Conservation (phyloP, 495 filamentous ascomycete species). For the Astrocystis sublimbata region DNA sequence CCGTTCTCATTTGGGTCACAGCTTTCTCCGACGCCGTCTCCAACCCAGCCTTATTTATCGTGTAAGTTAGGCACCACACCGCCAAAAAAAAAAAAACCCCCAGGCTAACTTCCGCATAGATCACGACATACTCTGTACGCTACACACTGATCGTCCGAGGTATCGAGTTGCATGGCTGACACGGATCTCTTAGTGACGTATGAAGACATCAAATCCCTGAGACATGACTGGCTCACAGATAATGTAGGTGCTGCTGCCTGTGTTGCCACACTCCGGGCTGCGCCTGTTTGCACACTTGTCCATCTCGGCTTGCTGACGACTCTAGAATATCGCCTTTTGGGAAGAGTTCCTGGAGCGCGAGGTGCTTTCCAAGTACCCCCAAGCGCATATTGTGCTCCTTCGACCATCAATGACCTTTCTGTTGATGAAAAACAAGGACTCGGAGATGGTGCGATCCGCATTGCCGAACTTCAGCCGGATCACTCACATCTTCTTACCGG, state of each 20-base stretch:
- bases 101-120: slow-evolving; percentile 28
- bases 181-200: slow-evolving; percentile 38
- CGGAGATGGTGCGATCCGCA: slow-evolving; percentile 69
- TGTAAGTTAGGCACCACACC: slow-evolving; percentile 32
- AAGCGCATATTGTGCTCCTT: slow-evolving; percentile 85
- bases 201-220: slow-evolving; percentile 84
- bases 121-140: slow-evolving; percentile 48
- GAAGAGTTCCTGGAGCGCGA: slow-evolving; percentile 96
- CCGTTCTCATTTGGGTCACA: slow-evolving; percentile 28
- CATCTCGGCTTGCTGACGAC: too few relatives aligned
- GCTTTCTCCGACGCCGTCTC: slow-evolving; percentile 35
- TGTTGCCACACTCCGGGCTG: slow-evolving; percentile 12
- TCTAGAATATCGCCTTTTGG: slow-evolving; percentile 90
- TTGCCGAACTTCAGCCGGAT: slow-evolving; percentile 76
- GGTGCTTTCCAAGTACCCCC: slow-evolving; percentile 69
- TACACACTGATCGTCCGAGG: not conserved
- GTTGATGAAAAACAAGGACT: slow-evolving; percentile 79
- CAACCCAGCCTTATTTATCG: slow-evolving; percentile 42
- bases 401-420: slow-evolving; percentile 94
- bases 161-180: slow-evolving; percentile 17
- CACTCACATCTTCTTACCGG: slow-evolving; percentile 94
- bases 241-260: slow-evolving; percentile 61
- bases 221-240: slow-evolving; percentile 97
- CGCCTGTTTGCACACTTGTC: not conserved
- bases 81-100: slow-evolving; percentile 15